phyloP scores from a whole-genome alignment of 352 stramenopile species.

The Nothophytophthora sp. region DNA sequence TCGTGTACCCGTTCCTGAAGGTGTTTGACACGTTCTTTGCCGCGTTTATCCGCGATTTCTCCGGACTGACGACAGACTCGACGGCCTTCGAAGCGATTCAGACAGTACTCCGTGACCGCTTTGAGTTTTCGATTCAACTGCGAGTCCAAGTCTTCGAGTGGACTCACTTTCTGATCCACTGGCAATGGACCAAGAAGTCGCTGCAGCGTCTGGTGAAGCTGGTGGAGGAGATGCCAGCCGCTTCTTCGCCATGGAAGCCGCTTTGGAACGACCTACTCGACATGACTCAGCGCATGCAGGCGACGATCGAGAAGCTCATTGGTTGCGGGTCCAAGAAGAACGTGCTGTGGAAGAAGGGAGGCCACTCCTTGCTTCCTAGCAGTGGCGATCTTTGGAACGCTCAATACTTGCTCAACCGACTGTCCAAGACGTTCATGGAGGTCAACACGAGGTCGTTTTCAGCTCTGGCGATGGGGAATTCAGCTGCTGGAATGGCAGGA shows the following conservation, averaged over 20 bases:
- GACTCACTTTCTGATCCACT: conserved; percentile 85
- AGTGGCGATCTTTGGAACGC: conserved; percentile 68
- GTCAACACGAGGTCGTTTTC: conserved; percentile 34
- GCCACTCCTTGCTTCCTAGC: conserved; percentile 77
- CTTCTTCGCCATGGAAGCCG: conserved; percentile 12
- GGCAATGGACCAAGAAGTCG: conserved; percentile 77
- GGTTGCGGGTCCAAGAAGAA: conserved; percentile 71
- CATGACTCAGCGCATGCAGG: conserved; percentile 74
- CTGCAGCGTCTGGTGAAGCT: conserved; percentile 33
- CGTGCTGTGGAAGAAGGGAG: conserved; percentile 93
- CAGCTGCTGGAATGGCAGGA: conserved; percentile 1
- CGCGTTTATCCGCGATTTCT: conserved; percentile 19
- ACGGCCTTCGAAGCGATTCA: conserved; percentile 31
- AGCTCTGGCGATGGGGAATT: conserved; percentile 16
- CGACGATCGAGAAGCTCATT: conserved; percentile 71
- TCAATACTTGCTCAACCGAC: conserved; percentile 60
- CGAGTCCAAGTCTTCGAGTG: conserved; percentile 57
- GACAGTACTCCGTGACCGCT: conserved; percentile 55
- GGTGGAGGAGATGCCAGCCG: conserved; percentile 11
- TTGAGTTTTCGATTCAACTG: conserved; percentile 81
- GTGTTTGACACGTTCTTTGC: conserved; percentile 54
- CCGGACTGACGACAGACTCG: conserved; percentile 1
- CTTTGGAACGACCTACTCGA: conserved; percentile 56
- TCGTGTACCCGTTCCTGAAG: conserved; percentile 71
- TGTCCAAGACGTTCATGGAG: conserved; percentile 68